phyloP scores from a whole-genome alignment of 768 basidiomycete species.

The Suillus sp. region DNA sequence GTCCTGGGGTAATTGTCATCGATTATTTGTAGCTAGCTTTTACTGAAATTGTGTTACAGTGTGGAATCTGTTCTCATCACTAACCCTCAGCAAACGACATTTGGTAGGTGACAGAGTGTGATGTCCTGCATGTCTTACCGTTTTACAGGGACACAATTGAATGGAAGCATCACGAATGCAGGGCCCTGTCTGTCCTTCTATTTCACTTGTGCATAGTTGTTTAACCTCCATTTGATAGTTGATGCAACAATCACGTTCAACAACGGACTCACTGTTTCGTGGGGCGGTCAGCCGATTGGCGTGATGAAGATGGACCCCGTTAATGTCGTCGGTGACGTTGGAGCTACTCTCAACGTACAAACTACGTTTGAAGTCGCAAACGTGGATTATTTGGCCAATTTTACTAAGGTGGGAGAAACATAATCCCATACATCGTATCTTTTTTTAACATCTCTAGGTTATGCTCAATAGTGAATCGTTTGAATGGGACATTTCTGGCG shows the following conservation, averaged over 20 bases:
- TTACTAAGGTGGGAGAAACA: conserved; percentile 52
- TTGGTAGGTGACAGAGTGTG: conserved; percentile 41
- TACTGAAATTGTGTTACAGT: conserved; percentile 31
- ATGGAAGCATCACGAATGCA: conserved; percentile 66
- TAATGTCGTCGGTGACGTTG: conserved; percentile 59
- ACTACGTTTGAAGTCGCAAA: conserved; percentile 61
- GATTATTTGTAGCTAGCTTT: conserved; percentile 4
- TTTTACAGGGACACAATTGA: conserved; percentile 49
- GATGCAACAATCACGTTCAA: conserved; percentile 71
- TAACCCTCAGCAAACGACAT: conserved; percentile 56
- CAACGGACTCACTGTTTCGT: conserved; percentile 59
- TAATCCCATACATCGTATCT: background rate
- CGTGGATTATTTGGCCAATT: conserved; percentile 57
- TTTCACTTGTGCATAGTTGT: background rate
- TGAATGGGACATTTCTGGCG: conserved; percentile 67
- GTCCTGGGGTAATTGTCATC: conserved; percentile 45
- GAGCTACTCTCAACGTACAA: conserved; percentile 56
- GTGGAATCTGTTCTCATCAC: conserved; percentile 64
- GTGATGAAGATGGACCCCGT: conserved; percentile 62
- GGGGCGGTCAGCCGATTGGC: conserved; percentile 60
- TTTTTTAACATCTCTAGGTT: conserved; percentile 31
- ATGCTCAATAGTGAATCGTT: conserved; percentile 67
- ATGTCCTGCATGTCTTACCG: conserved; percentile 6
- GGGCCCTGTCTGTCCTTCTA: conserved; percentile 61
- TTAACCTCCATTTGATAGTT: conserved; percentile 38